Evolutionary conservation across 139 green algal genomes (phyloP).

Genomic region (Trebouxia sp.): DNA sequence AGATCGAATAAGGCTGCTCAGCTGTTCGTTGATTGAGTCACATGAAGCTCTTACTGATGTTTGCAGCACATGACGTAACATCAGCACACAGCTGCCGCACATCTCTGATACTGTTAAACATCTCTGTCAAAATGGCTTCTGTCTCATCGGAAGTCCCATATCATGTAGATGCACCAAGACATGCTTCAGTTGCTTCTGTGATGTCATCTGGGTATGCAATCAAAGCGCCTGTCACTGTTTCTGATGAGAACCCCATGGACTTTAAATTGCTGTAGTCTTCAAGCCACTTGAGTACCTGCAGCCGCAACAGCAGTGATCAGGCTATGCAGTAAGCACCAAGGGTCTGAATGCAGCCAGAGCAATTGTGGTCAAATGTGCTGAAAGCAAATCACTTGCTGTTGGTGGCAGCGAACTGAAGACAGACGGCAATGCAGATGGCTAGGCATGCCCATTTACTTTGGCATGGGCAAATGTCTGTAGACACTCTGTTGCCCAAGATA

Average conservation of each 20-base stretch:
- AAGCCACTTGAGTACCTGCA: slow-evolving; percentile 12
- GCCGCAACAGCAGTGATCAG: not conserved
- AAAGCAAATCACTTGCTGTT: not conserved
- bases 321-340: not conserved
- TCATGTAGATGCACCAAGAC: not conserved
- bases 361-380: not conserved
- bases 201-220: slow-evolving; percentile 3
- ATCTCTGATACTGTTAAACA: not conserved
- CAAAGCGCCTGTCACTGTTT: slow-evolving; percentile 9
- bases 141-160: not conserved
- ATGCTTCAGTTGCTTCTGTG: slow-evolving; percentile 9
- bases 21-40: not conserved
- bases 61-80: no score
- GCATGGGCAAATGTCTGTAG: not conserved
- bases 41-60: no score
- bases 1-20: not conserved
- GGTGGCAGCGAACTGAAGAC: not conserved
- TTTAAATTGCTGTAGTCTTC: slow-evolving; percentile 23
- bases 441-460: no score
- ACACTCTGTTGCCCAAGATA: not conserved
- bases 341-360: not conserved
- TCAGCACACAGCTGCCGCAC: no score
- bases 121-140: not conserved
- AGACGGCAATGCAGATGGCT: no score
- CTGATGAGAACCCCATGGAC: slow-evolving; percentile 16